Base-by-base conservation (phyloP, 2,329 filamentous ascomycete genomes). In the Lojkania enalia region DNA sequence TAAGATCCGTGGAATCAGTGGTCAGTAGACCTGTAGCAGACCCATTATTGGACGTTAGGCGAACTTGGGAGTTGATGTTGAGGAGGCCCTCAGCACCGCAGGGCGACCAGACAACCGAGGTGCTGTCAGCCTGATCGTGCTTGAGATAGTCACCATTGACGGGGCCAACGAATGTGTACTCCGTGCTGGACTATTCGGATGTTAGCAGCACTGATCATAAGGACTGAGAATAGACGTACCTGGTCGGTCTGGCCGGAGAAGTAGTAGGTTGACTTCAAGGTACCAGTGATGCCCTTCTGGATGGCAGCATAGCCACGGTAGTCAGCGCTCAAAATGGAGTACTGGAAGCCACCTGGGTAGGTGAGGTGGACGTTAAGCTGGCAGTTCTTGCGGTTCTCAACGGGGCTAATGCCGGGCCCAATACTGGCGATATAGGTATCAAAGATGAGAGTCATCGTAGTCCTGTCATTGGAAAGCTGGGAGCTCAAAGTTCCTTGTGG, bases 51-150 rank as follows among this genome's bases (percentile, higher is more conserved):
- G 55, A 56, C 5, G 62, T 66, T 47, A 77, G 60, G 50, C 73
- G 73, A 53, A 70, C 69, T 56, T 78, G 74, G 20, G 75, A 77
- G 69, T 80, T 79, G 70, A 80, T 76, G 67, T 79, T 79, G 55
- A 80, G 70, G 50, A 76, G 65, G 45, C 74, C 75, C 29, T 73
- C 69, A 16, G 65, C 60, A 40, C 77, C 76, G 65, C 77, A 80
- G 13, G 76, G 75, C 37, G 76, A 78, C 77, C 77, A 80, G 48
- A 79, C 74, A 30, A 70, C 68, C 25, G 73, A 74, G 31, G 71
- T 70, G 55, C 71, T 67, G 39, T 72, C 69, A 46, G 77, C 70
- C 39, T 64, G 50, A 49, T 71, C 67, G 54, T 68, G 60, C 62
- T 71, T 71, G 42, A 69, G 55, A 54, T 70, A 71, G 49, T 70